Percentiles rank a stretch among this genome's conserved stretches.
These are phyloP conservation scores for Salvia hispanica DNA, from an alignment of 257 asterid genomes.

Conservation along the genomic window DNA sequence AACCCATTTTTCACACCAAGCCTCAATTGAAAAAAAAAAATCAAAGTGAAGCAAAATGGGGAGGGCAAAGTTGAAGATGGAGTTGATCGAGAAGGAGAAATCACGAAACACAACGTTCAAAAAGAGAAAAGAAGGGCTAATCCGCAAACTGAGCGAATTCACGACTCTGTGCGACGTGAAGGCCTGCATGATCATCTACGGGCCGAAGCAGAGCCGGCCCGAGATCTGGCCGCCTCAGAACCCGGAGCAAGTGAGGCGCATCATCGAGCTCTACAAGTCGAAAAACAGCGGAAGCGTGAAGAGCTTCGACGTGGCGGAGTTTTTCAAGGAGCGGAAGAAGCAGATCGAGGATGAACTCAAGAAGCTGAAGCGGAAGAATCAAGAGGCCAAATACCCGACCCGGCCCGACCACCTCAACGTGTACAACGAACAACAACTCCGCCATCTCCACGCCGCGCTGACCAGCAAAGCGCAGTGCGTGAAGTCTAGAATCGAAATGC, in stretches of 20 bases:
- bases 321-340: background rate
- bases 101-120: conserved; percentile 56
- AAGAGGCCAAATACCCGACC: background rate
- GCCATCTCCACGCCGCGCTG: background rate
- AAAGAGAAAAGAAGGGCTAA: conserved; percentile 65
- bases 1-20: too few species aligned
- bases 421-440: background rate
- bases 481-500: background rate
- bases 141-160: conserved; percentile 61
- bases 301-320: background rate
- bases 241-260: conserved; percentile 35
- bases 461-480: background rate
- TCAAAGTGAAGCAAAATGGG: conserved; percentile 36
- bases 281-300: conserved; percentile 29
- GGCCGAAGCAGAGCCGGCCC: conserved; percentile 47
- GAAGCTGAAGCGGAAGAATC: background rate
- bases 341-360: background rate
- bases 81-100: conserved; percentile 55
- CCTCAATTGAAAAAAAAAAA: background rate
- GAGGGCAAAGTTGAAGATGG: conserved; percentile 71
- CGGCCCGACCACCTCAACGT: background rate
- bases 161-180: conserved; percentile 68
- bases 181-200: conserved; percentile 67
- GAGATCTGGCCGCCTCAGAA: conserved; percentile 73
- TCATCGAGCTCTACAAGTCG: conserved; percentile 49